Conservation (phyloP, 2,329 filamentous ascomycete genomes). For the Lasiodiplodia sp. region DNA sequence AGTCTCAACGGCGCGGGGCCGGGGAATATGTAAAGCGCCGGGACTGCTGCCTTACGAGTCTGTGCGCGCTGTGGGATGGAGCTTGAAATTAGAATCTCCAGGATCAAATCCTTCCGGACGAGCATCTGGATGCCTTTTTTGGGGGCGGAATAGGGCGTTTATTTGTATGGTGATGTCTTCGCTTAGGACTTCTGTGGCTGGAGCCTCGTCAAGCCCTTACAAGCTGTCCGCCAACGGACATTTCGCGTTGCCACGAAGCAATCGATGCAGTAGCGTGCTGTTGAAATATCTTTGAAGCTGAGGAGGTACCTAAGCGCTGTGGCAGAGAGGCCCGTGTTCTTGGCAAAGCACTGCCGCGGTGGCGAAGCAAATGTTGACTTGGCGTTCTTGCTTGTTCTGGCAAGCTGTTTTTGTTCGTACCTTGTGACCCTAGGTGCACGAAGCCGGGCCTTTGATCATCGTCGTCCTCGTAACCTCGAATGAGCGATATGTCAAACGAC, state of each 20-base stretch:
- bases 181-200: background rate
- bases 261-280: background rate
- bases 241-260: background rate
- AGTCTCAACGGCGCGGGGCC: background rate
- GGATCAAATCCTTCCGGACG: background rate
- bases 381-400: no score
- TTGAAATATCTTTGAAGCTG: no score
- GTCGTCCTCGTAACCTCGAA: no score
- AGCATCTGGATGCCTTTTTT: background rate
- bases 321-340: no score
- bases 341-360: no score
- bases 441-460: no score
- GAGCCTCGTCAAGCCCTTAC: background rate
- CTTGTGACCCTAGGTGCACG: no score
- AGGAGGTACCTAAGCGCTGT: no score
- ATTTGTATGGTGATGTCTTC: background rate
- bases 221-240: background rate
- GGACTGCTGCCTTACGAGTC: background rate
- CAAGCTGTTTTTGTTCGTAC: no score
- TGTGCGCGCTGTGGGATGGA: background rate
- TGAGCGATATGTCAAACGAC: no score
- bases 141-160: background rate
- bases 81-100: background rate
- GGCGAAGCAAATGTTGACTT: no score
- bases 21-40: background rate